Base-by-base conservation (phyloP, 495 filamentous ascomycete genomes). In the Aspergillus asperescens region DNA sequence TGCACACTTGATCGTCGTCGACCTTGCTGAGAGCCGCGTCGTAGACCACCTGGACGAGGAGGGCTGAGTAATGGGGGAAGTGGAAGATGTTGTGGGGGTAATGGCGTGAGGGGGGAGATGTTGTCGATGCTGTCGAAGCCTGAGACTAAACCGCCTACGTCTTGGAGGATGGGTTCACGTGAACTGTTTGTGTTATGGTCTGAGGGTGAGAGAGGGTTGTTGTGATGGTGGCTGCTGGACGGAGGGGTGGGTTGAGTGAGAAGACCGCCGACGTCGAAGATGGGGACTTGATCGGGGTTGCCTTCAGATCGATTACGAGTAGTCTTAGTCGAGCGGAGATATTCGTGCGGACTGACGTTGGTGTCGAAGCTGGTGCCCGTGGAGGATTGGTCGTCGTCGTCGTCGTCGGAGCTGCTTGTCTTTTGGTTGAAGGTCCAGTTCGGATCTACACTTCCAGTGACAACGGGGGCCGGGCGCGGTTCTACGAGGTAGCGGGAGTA, bases 181-280 rank as follows among this genome's bases (percentile, higher is more conserved):
- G 78, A 77, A 15, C 70, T 57, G 16, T 72, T 66, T 7, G 43
- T 9, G 15, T 51, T 45, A 13, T 23, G 38, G 7, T 34, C 18
- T 13, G 43, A 7, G 31, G 34, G 7, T 12, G 10, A 18, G 18
- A 38, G 43, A 48, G 50, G 34, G 27, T 41, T 34, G 31, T 38
- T 22, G 39, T 28, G 18, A 22, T 28, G 24, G 48, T 52, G 56
- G 25, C 53, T 13, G 16, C 40, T 53, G 42, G 55, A n/a, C 48
- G 50, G 23, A 52, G 63, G 37, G 13, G 42, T 51, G 18, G 55
- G 48, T n/a, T 70, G 66, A 19, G 78, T 75, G 1, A 88, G 67
- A 1, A 89, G 69, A 5, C 83, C 82, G 28, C 85, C 85, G 23
- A 84, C 81, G 57, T 90, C 87, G 55, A 88, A 86, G 58, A 91